Evolutionary conservation across 2,329 filamentous ascomycete species (phyloP).

Genomic region (Talaromyces sp.): DNA sequence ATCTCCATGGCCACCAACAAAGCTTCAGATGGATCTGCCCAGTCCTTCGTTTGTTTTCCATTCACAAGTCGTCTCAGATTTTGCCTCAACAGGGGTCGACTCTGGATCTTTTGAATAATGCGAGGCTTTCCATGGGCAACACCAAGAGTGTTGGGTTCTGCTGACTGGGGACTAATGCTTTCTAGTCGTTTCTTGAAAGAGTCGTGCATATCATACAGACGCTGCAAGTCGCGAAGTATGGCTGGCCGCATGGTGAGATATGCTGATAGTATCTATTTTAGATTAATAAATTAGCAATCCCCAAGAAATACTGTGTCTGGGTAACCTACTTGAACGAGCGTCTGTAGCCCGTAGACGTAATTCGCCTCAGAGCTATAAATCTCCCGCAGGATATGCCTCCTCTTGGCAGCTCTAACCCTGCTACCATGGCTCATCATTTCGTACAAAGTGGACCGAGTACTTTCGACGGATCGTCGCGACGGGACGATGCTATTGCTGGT

Average conservation of each 20-base stretch:
- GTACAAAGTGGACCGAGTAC: conserved; percentile 41
- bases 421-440: conserved; percentile 62
- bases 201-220: conserved; percentile 80
- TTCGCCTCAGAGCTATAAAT: conserved; percentile 79
- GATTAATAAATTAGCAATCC: not conserved
- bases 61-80: conserved; percentile 26
- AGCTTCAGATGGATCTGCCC: conserved; percentile 51
- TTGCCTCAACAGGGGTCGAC: conserved; percentile 23
- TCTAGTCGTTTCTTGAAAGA: conserved; percentile 73
- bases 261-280: conserved; percentile 63
- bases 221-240: conserved; percentile 73
- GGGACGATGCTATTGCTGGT: conserved; percentile 44
- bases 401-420: conserved; percentile 66
- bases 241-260: conserved; percentile 67
- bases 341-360: conserved; percentile 82
- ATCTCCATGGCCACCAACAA: conserved; percentile 53
- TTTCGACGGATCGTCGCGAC: conserved; percentile 59
- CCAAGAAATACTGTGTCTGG: not conserved
- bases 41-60: conserved; percentile 30
- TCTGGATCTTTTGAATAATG: conserved; percentile 29
- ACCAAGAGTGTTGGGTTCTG: conserved; percentile 16
- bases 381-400: conserved; percentile 78
- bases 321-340: conserved; percentile 69
- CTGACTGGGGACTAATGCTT: conserved; percentile 62
- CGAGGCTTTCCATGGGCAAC: conserved; percentile 12